A percentile compares a stretch with the other conserved stretches of the same genome.
phyloP scores from a whole-genome alignment of 768 basidiomycete genomes.

The Paxillus involutus region DNA sequence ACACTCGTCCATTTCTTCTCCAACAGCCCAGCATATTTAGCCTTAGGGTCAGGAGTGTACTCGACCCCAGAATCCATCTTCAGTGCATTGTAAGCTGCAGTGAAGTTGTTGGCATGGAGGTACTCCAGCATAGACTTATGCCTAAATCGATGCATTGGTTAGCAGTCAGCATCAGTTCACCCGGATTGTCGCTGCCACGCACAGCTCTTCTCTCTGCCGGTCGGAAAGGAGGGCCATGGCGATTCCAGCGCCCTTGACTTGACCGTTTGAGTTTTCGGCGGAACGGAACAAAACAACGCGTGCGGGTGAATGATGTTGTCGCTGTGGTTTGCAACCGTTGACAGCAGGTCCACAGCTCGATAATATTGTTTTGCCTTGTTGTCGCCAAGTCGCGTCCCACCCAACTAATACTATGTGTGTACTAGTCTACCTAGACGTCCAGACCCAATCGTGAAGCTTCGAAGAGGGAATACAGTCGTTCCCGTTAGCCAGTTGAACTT shows the following conservation, averaged over 20 bases:
- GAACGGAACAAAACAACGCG: slow-evolving; percentile 12
- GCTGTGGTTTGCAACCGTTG: slow-evolving; percentile 8
- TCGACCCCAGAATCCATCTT: slow-evolving; percentile 55
- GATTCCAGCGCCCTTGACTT: slow-evolving; percentile 7
- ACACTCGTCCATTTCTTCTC: slow-evolving; percentile 99
- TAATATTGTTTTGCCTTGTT: slow-evolving; percentile 35
- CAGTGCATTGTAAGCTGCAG: slow-evolving; percentile 58
- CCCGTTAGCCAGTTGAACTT: too few relatives aligned
- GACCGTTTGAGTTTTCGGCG: slow-evolving; percentile 4
- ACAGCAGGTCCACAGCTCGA: slow-evolving; percentile 1
- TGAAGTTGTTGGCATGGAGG: slow-evolving; percentile 65
- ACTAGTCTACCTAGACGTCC: too few relatives aligned
- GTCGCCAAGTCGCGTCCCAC: slow-evolving; percentile 1
- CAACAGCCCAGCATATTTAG: slow-evolving; percentile 81
- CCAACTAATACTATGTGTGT: too few relatives aligned
- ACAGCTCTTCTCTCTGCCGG: slow-evolving; percentile 48
- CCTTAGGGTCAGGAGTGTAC: slow-evolving; percentile 81
- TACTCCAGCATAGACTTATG: slow-evolving; percentile 84
- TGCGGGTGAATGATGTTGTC: slow-evolving; percentile 16
- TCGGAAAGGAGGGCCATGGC: slow-evolving; percentile 45
- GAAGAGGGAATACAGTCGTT: too few relatives aligned
- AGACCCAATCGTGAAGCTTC: too few relatives aligned
- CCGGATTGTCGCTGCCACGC: slow-evolving; percentile 23
- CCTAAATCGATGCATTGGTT: slow-evolving; percentile 37
- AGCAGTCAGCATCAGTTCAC: slow-evolving; percentile 9